A percentile compares a stretch with the other conserved stretches of the same genome.
phyloP scores from a whole-genome alignment of 441 rosid genomes.

The Pelargonium fulgidum region DNA sequence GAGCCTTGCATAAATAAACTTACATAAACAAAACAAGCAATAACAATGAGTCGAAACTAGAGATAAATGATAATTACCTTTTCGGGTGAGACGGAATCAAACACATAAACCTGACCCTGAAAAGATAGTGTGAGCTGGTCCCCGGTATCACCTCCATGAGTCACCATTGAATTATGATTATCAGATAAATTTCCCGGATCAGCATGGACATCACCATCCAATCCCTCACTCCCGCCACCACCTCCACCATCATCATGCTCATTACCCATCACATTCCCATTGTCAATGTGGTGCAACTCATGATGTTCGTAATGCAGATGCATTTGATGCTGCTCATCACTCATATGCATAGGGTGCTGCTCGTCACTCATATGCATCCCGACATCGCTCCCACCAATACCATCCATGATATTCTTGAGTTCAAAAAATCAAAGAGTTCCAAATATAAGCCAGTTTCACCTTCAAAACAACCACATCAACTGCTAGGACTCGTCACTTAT shows the following conservation, averaged over 20 bases:
- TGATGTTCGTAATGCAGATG: conserved; percentile 38
- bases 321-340: conserved; percentile 30
- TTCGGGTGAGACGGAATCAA: conserved; percentile 46
- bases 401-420: conserved; percentile 30
- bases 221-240: conserved; percentile 29
- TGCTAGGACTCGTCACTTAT: no score
- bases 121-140: conserved; percentile 60
- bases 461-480: not conserved
- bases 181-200: conserved; percentile 37
- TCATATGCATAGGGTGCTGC: conserved; percentile 16
- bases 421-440: not conserved
- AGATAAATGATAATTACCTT: conserved; percentile 33
- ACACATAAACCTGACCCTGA: conserved; percentile 68
- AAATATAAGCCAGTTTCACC: not conserved
- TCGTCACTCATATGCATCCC: conserved; percentile 33
- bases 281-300: conserved; percentile 32
- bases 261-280: conserved; percentile 34
- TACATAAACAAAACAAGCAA: conserved; percentile 6
- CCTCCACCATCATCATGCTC: conserved; percentile 26
- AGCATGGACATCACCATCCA: conserved; percentile 35
- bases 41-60: not conserved
- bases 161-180: conserved; percentile 27
- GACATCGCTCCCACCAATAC: conserved; percentile 32
- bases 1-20: not conserved
- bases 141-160: conserved; percentile 27